These are phyloP conservation scores for Kazachstania sp. DNA, from an alignment of 1,139 yeast species.

Conservation along the genomic window DNA sequence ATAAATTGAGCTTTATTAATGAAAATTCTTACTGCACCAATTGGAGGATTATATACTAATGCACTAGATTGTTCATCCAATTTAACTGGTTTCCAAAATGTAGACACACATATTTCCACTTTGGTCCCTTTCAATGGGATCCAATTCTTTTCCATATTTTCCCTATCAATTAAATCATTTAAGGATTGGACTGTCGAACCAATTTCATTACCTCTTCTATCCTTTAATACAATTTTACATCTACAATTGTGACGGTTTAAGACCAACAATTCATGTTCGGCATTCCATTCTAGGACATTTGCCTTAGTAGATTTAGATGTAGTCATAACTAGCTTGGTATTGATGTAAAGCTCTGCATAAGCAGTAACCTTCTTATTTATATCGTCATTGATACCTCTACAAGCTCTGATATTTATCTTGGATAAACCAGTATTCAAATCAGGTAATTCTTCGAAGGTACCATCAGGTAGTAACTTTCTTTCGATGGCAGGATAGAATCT, in stretches of 20 bases:
- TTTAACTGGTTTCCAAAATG: constrained; percentile 79
- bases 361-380: constrained; percentile 44
- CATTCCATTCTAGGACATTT: constrained; percentile 61
- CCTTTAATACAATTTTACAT: constrained; percentile 56
- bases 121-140: constrained; percentile 52
- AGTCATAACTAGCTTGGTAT: constrained; percentile 48
- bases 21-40: constrained; percentile 76
- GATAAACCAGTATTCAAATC: constrained; percentile 88
- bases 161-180: constrained; percentile 62
- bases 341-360: constrained; percentile 59
- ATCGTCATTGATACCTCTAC: constrained; percentile 18
- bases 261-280: constrained; percentile 58
- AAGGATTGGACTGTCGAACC: constrained; percentile 58
- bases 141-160: constrained; percentile 70
- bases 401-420: constrained; percentile 34
- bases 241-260: constrained; percentile 59
- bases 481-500: constrained; percentile 72
- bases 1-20: constrained; percentile 62
- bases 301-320: constrained; percentile 54
- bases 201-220: constrained; percentile 47
- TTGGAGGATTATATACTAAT: constrained; percentile 77
- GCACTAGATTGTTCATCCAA: constrained; percentile 54
- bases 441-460: constrained; percentile 78
- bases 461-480: constrained; percentile 69
- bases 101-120: constrained; percentile 61